phyloP scores from a whole-genome alignment of 331 rosid species.

The Dryas integrifolia region DNA sequence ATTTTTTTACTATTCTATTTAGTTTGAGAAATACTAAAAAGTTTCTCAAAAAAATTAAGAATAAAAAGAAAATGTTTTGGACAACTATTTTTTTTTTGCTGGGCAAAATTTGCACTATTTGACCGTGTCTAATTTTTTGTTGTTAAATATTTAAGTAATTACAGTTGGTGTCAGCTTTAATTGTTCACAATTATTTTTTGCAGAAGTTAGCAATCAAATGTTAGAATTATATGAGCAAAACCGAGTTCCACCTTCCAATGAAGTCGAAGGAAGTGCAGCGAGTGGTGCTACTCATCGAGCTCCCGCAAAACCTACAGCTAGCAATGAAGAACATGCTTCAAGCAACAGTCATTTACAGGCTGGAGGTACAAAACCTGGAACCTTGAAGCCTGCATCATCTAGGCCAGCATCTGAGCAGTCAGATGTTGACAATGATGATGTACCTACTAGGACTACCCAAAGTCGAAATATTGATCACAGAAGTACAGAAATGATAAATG shows the following conservation, averaged over 20 bases:
- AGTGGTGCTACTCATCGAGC: constrained; percentile 47
- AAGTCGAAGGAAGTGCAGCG: constrained; percentile 64
- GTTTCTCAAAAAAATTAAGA: not conserved
- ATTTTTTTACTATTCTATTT: no score
- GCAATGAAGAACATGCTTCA: constrained; percentile 60
- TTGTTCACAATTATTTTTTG: constrained; percentile 35
- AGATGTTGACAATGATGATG: constrained; percentile 44
- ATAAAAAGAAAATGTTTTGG: not conserved
- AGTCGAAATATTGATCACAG: constrained; percentile 58
- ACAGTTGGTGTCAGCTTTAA: constrained; percentile 25
- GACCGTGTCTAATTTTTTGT: not conserved
- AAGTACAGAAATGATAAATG: constrained; percentile 47
- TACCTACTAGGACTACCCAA: constrained; percentile 40
- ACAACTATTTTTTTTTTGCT: not conserved
- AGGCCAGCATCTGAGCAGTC: constrained; percentile 46
- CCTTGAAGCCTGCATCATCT: constrained; percentile 56
- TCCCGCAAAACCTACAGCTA: constrained; percentile 40
- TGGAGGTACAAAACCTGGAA: constrained; percentile 52
- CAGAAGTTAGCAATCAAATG: constrained; percentile 99
- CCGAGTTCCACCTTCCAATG: constrained; percentile 66
- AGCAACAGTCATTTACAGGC: constrained; percentile 52
- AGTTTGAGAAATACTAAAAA: not conserved
- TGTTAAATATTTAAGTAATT: not conserved
- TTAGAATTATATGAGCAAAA: constrained; percentile 93
- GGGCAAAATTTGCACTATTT: not conserved